Evolutionary conservation across 305 asterid species (phyloP).

Genomic region (Fraxinus ornus): DNA sequence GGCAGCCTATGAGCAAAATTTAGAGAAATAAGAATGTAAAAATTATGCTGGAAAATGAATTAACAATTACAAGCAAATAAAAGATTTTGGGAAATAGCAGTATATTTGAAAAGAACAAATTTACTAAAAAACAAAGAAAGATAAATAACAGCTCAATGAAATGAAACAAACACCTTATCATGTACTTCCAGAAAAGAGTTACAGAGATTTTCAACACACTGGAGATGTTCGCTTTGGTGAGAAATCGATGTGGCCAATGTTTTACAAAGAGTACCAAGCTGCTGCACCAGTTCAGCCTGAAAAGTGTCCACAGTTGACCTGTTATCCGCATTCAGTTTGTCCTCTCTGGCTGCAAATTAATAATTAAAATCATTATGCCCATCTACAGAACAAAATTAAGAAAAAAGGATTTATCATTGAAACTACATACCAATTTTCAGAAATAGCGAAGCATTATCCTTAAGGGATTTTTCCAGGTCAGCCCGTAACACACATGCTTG

Average conservation of each 20-base stretch:
- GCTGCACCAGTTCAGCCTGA: conserved; percentile 57
- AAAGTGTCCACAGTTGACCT: conserved; percentile 53
- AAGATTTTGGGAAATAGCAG: neutral
- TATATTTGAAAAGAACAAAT: neutral
- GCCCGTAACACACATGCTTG: conserved; percentile 72
- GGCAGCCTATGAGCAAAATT: conserved; percentile 41
- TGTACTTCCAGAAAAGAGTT: conserved; percentile 55
- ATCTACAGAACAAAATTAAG: neutral
- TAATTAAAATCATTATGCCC: conserved; percentile 8
- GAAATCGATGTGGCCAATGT: conserved; percentile 51
- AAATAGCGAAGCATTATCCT: conserved; percentile 58
- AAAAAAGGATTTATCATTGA: neutral
- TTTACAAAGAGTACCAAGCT: conserved; percentile 53
- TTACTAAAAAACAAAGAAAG: neutral
- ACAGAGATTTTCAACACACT: conserved; percentile 57
- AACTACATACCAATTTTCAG: conserved; percentile 54
- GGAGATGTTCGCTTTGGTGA: conserved; percentile 60
- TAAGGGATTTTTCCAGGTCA: conserved; percentile 66
- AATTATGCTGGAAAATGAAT: neutral
- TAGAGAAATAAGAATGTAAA: neutral
- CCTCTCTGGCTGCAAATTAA: conserved; percentile 60
- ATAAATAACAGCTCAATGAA: neutral
- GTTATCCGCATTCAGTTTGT: conserved; percentile 60
- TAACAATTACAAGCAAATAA: neutral
- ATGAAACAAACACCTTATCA: conserved; percentile 42